A percentile compares a stretch with the other conserved stretches of the same genome.
These are phyloP conservation scores for Flaveria linearis DNA, from an alignment of 129 eudicot genomes.

Conservation along the genomic window DNA sequence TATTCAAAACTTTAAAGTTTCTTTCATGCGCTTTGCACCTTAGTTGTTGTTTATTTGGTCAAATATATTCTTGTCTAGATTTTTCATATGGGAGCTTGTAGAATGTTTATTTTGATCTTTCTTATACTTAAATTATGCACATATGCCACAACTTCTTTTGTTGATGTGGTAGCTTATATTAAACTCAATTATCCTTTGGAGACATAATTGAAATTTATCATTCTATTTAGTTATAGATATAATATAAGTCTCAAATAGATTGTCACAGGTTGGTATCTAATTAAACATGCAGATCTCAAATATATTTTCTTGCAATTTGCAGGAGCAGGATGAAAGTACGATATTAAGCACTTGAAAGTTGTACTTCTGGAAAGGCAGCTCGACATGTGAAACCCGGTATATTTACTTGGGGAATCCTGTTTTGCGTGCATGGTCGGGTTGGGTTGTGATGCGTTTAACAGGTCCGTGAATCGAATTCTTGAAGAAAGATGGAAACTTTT, in stretches of 20 bases:
- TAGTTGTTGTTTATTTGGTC: neutral
- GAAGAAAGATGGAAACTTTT: slow-evolving; percentile 2
- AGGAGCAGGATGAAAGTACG: neutral
- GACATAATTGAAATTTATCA: no score
- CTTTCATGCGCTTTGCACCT: no score
- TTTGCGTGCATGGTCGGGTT: slow-evolving; percentile 31
- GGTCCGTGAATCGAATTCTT: neutral
- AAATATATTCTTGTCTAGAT: neutral
- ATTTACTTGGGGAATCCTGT: slow-evolving; percentile 47
- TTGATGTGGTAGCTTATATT: no score
- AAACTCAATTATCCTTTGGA: no score
- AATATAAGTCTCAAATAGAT: no score
- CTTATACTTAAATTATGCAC: no score
- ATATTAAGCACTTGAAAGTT: neutral
- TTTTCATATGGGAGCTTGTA: neutral
- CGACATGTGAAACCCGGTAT: slow-evolving; percentile 43
- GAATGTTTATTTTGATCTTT: neutral
- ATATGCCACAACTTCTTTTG: no score
- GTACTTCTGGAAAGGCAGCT: neutral
- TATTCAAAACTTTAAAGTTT: no score
- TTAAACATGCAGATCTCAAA: no score
- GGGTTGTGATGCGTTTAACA: neutral
- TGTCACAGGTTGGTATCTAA: no score
- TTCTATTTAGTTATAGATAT: no score
- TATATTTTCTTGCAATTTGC: neutral